Evolutionary conservation across 495 filamentous ascomycete genomes (phyloP), one percentile per base, ranked within the genome.

Genomic region (Thermothielavioides terrestris): DNA sequence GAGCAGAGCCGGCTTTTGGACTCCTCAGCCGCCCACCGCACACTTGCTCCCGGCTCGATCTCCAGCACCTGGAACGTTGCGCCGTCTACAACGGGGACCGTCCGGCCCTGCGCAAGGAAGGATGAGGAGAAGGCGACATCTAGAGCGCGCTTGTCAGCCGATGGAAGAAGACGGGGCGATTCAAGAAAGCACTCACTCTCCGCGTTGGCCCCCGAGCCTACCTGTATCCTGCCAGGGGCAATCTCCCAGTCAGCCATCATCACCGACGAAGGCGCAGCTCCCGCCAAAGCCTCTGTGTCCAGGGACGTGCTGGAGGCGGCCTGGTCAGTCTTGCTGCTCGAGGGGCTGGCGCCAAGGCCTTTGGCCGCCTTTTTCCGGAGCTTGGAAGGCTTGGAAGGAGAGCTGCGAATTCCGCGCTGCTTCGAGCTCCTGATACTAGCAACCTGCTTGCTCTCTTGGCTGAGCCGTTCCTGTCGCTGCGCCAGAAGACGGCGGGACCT

Each of bases 201-300:
- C 1, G 36, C 20, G 3, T 34, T 20, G 14, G 34, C 41, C 11
- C 45, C 46, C 1, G 26, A 25, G 6, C 41, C 50, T 10, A 46
- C 41, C 1, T 28, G 27, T 22, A 53, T 52, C 28, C 45, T 46
- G 5, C 50, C 54, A 1, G 54, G 54, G 0, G 45, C 46, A 27
- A 53, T 49, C 23, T 57, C 54, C 54, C 55, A 57, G 11, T 42
- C 42, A 0, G 53, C 39, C 53, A 48, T 51, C 15, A 21, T 42
- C 22, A 37, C 12, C 5, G 37, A 26, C 30, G 21, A 4, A 8
- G 48, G 12, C 9, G 28, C 17, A 4, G 7, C 20, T n/a, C n/a
- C n/a, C n/a, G n/a, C n/a, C n/a, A n/a, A n/a, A n/a, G n/a, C n/a
- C n/a, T n/a, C n/a, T n/a, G n/a, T n/a, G n/a, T n/a, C n/a, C n/a